Evolutionary conservation across 257 asterid species (phyloP).

Genomic region (Solanum sejunctum): DNA sequence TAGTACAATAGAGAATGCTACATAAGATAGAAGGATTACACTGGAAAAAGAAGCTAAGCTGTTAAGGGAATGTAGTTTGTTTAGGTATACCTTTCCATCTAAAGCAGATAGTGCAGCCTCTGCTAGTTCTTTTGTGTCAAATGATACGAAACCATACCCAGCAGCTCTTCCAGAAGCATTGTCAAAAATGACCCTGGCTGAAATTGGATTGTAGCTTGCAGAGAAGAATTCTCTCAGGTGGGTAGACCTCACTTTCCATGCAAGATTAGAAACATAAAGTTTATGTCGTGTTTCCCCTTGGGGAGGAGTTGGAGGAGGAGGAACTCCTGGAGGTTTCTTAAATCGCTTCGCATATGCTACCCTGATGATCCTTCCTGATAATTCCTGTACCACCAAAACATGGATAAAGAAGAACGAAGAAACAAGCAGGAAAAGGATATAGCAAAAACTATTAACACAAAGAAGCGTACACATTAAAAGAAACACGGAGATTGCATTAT

Average conservation of each 20-base stretch:
- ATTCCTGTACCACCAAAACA: slow-evolving; percentile 38
- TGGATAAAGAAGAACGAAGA: background rate
- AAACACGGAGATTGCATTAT: background rate
- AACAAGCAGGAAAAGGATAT: background rate
- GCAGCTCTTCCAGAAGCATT: slow-evolving; percentile 64
- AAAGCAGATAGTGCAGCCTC: slow-evolving; percentile 54
- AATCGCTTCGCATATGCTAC: slow-evolving; percentile 60
- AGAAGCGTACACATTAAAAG: background rate
- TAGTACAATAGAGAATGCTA: background rate
- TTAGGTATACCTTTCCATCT: slow-evolving; percentile 54
- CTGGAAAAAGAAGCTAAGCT: background rate
- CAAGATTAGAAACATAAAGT: slow-evolving; percentile 70
- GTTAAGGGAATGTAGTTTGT: background rate
- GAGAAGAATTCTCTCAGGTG: slow-evolving; percentile 63
- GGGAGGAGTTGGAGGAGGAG: slow-evolving; percentile 22
- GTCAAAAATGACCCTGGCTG: slow-evolving; percentile 65
- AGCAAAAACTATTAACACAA: background rate
- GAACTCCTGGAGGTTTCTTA: slow-evolving; percentile 44
- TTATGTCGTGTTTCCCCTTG: slow-evolving; percentile 36
- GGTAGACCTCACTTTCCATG: slow-evolving; percentile 83
- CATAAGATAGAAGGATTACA: background rate
- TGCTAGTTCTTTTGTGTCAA: slow-evolving; percentile 76
- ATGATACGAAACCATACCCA: slow-evolving; percentile 81
- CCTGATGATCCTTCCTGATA: slow-evolving; percentile 60
- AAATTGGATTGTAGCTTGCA: slow-evolving; percentile 42